Evolutionary conservation across 2,329 filamentous ascomycete species (phyloP).

Genomic region (Fusarium sp.): DNA sequence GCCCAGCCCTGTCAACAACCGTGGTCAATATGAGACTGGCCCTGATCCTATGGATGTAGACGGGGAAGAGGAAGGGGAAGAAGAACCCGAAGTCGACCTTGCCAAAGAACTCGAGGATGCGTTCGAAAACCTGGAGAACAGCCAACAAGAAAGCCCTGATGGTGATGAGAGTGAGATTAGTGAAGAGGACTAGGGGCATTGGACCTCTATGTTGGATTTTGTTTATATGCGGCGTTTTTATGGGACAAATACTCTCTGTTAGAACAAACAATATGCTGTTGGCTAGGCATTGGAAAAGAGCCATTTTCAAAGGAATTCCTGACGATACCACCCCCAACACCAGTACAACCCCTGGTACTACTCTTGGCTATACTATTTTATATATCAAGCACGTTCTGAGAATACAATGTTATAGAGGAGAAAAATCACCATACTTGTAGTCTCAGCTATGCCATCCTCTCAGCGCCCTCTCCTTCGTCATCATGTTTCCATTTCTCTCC

Average conservation of each 20-base stretch:
- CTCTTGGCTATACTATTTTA: not conserved
- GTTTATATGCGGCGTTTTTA: conserved; percentile 23
- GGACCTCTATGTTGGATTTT: conserved; percentile 1
- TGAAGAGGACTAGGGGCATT: conserved; percentile 67
- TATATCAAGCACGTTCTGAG: conserved; percentile 5
- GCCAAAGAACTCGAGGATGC: conserved; percentile 67
- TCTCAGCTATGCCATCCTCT: conserved; percentile 17
- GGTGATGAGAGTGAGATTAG: conserved; percentile 75
- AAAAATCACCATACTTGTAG: not conserved
- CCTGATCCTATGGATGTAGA: conserved; percentile 49
- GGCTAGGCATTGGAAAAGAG: conserved; percentile 27
- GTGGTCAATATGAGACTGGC: conserved; percentile 44
- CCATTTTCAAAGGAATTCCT: conserved; percentile 16
- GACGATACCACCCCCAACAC: conserved; percentile 31
- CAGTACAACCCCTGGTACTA: conserved; percentile 1
- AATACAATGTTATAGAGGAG: conserved; percentile 5
- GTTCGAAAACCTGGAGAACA: conserved; percentile 66
- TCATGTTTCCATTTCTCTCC: conserved; percentile 44
- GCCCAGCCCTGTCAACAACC: conserved; percentile 64
- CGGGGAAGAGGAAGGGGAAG: conserved; percentile 45
- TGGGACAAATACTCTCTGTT: conserved; percentile 4
- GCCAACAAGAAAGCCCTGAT: conserved; percentile 62
- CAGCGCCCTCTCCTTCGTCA: conserved; percentile 40
- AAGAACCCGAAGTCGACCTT: conserved; percentile 54
- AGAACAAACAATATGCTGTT: not conserved